Evolutionary conservation across 106 monocot genomes (phyloP).

Genomic region (Dendrobium huoshanense): DNA sequence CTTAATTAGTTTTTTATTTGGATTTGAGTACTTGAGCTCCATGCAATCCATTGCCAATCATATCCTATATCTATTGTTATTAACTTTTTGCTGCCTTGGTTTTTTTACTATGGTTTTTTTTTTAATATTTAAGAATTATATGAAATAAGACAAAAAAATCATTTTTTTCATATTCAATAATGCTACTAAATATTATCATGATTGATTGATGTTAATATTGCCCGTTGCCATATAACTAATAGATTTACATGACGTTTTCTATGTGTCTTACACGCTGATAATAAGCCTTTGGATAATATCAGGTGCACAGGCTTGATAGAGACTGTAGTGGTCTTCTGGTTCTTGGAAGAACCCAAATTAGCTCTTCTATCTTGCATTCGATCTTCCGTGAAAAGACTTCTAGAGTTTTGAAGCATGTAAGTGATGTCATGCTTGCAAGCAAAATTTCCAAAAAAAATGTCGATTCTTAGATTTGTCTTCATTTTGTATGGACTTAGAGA

Average conservation of each 20-base stretch:
- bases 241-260: neutral
- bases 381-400: slow-evolving; percentile 94
- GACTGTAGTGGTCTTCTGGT: slow-evolving; percentile 90
- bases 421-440: slow-evolving; percentile 7
- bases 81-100: neutral
- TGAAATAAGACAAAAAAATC: neutral
- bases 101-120: neutral
- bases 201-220: neutral
- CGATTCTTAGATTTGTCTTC: neutral
- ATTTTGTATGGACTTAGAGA: slow-evolving; percentile 1
- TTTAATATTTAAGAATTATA: neutral
- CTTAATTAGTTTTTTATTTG: neutral
- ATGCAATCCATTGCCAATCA: neutral
- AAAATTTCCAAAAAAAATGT: neutral
- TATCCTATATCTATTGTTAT: neutral
- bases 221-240: neutral
- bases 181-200: neutral
- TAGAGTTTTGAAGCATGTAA: slow-evolving; percentile 48
- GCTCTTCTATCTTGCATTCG: slow-evolving; percentile 80
- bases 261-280: neutral
- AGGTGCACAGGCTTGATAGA: slow-evolving; percentile 97
- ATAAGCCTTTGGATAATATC: slow-evolving; percentile 4
- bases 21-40: neutral
- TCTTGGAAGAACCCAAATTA: slow-evolving; percentile 64
- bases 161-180: neutral